Conservation (phyloP, 2,329 filamentous ascomycete species). For the Cordyceps farinosa region DNA sequence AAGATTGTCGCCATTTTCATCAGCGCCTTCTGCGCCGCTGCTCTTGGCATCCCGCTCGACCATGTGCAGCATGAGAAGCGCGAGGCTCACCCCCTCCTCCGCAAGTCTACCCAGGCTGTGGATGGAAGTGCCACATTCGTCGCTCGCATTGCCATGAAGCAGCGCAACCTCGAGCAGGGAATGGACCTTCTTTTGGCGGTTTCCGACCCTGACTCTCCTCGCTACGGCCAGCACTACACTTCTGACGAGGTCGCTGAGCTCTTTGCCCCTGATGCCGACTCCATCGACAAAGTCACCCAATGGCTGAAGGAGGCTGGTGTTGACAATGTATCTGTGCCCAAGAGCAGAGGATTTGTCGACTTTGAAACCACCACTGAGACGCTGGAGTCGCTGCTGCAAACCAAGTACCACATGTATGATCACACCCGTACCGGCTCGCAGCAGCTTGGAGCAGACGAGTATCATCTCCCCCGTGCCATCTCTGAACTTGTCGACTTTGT, state of each 20-base stretch:
- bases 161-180: conserved; percentile 12
- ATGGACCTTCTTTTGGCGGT: conserved; percentile 12
- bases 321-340: conserved; percentile 45
- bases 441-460: conserved; percentile 36
- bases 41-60: conserved; percentile 5
- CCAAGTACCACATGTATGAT: conserved; percentile 49
- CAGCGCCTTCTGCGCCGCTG: conserved; percentile 6
- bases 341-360: conserved; percentile 43
- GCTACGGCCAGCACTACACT: conserved; percentile 16
- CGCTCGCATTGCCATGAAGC: conserved; percentile 14
- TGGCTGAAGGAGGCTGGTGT: conserved; percentile 55
- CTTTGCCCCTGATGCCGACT: conserved; percentile 28
- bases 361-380: conserved; percentile 18
- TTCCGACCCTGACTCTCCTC: conserved; percentile 5
- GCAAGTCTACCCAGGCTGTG: background rate
- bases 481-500: conserved; percentile 38
- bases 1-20: conserved; percentile 10
- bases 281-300: conserved; percentile 45
- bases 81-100: background rate
- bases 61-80: conserved; percentile 14
- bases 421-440: conserved; percentile 32
- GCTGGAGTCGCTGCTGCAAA: conserved; percentile 48
- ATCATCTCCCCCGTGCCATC: conserved; percentile 36
- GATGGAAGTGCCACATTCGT: background rate
- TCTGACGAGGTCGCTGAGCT: background rate